phyloP scores from a whole-genome alignment of 495 filamentous ascomycete species.

The Cryomyces antarcticus region DNA sequence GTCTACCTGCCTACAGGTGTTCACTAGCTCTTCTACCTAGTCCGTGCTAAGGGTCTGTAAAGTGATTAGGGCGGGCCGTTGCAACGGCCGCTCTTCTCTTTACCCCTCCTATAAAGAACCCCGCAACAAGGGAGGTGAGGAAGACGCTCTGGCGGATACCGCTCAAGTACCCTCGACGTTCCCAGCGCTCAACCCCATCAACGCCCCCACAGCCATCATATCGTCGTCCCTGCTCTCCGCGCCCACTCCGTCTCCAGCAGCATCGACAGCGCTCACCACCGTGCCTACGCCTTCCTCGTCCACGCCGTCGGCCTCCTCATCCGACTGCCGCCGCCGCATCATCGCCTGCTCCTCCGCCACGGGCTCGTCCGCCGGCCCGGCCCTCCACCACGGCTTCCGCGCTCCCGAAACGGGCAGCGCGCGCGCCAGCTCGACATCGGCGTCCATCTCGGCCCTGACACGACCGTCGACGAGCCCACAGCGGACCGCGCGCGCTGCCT shows the following conservation, averaged over 20 bases:
- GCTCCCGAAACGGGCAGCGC: conserved; percentile 1
- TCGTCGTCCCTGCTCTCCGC: conserved; percentile 1
- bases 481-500: conserved; percentile 18
- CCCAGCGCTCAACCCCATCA: conserved; percentile 6
- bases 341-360: not conserved
- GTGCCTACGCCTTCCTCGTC: conserved; percentile 10
- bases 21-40: too few species aligned
- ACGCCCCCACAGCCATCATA: conserved; percentile 7
- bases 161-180: not conserved
- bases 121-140: too few species aligned
- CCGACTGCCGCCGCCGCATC: not conserved
- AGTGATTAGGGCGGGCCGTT: too few species aligned
- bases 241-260: not conserved
- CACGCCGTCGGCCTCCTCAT: conserved; percentile 16
- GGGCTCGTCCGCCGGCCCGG: not conserved
- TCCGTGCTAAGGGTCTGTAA: too few species aligned
- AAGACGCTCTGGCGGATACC: too few species aligned
- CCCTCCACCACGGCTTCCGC: conserved; percentile 12
- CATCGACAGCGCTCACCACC: conserved; percentile 3
- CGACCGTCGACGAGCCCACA: conserved; percentile 7
- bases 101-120: too few species aligned
- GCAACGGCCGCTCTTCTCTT: too few species aligned
- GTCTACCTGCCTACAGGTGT: too few species aligned
- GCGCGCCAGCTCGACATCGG: conserved; percentile 4
- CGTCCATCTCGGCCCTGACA: conserved; percentile 6